Percentiles rank a stretch among this genome's conserved stretches.
Evolutionary conservation across 106 monocot species (phyloP).

Genomic region (Dioscorea zingiberensis): DNA sequence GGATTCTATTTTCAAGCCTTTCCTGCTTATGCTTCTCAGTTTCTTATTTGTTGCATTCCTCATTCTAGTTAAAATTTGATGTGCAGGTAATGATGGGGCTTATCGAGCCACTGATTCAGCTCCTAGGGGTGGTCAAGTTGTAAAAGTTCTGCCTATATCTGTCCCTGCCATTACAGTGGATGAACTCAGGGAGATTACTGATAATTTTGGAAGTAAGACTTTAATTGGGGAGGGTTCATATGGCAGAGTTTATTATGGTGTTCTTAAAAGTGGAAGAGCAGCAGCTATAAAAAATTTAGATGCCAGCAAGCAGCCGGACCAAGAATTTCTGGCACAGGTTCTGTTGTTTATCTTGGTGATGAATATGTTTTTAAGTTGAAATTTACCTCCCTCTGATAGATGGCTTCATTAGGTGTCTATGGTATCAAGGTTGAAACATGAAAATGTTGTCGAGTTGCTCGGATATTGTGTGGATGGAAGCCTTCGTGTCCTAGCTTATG

Average conservation of each 20-base stretch:
- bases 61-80: background rate
- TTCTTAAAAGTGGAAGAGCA: slow-evolving; percentile 35
- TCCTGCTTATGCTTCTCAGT: background rate
- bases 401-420: slow-evolving; percentile 20
- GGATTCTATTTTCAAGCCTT: too few relatives aligned
- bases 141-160: slow-evolving; percentile 35
- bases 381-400: background rate
- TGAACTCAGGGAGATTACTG: slow-evolving; percentile 51
- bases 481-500: slow-evolving; percentile 13
- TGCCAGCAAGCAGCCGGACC: slow-evolving; percentile 59
- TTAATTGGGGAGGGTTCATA: slow-evolving; percentile 68
- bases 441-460: slow-evolving; percentile 13
- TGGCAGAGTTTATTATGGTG: slow-evolving; percentile 56
- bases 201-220: slow-evolving; percentile 39
- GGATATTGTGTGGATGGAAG: slow-evolving; percentile 14
- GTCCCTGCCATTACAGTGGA: slow-evolving; percentile 42
- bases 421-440: slow-evolving; percentile 27
- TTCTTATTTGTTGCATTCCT: background rate
- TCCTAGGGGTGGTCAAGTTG: slow-evolving; percentile 25
- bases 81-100: slow-evolving; percentile 19
- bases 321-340: slow-evolving; percentile 56
- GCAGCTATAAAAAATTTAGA: slow-evolving; percentile 63
- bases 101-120: slow-evolving; percentile 16
- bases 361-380: background rate
- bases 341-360: background rate